phyloP scores from a whole-genome alignment of 2,329 filamentous ascomycete species.

The Calycina marina region DNA sequence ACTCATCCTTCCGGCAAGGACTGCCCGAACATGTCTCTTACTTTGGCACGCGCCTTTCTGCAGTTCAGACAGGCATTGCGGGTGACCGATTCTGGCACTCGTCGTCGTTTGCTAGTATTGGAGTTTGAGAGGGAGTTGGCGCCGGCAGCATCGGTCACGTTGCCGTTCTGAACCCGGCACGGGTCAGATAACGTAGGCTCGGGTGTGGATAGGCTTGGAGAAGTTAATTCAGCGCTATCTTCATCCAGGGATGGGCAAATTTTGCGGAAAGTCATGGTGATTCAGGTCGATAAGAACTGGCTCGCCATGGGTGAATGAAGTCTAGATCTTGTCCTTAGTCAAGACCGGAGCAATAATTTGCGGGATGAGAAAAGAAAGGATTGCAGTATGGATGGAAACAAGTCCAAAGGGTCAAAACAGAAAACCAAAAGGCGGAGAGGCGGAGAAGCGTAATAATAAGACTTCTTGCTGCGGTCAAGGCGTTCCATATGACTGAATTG shows the following conservation, averaged over 20 bases:
- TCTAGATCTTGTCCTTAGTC: not conserved
- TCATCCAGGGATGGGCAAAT: slow-evolving; percentile 18
- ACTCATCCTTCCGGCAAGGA: slow-evolving; percentile 1
- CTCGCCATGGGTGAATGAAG: not conserved
- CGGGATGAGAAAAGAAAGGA: too few species aligned
- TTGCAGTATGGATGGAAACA: not conserved
- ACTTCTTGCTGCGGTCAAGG: too few species aligned
- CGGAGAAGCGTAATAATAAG: not conserved
- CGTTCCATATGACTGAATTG: too few species aligned
- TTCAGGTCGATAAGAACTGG: not conserved
- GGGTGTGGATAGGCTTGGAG: slow-evolving; percentile 15
- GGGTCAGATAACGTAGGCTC: slow-evolving; percentile 15
- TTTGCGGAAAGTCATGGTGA: slow-evolving; percentile 16
- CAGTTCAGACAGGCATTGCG: slow-evolving; percentile 24
- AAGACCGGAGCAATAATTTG: too few species aligned
- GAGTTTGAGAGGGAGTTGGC: too few species aligned
- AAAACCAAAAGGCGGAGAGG: not conserved
- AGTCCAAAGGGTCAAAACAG: not conserved
- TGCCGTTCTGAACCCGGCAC: slow-evolving; percentile 13
- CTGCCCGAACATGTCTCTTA: slow-evolving; percentile 5
- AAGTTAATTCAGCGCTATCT: slow-evolving; percentile 14
- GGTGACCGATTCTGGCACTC: slow-evolving; percentile 22
- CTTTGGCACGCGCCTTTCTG: slow-evolving; percentile 24
- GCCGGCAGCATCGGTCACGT: slow-evolving; percentile 8
- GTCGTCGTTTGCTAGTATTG: slow-evolving; percentile 18